phyloP scores from a whole-genome alignment of 2,329 filamentous ascomycete species.

The Dactylellina leptospora region DNA sequence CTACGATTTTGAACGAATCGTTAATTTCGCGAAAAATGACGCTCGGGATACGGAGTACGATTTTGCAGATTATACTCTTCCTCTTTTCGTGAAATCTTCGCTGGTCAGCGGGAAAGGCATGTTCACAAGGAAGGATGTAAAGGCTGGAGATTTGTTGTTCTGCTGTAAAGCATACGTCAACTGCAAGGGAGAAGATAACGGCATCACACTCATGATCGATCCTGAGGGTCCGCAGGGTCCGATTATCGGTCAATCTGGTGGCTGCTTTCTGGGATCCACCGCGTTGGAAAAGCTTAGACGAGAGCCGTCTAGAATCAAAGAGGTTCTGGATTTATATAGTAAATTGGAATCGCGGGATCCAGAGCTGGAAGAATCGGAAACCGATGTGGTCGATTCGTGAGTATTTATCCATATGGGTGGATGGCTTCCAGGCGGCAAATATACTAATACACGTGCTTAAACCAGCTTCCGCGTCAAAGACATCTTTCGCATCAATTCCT shows the following conservation, averaged over 20 bases:
- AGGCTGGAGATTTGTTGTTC: slow-evolving; percentile 34
- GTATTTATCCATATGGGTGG: background rate
- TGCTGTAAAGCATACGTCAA: slow-evolving; percentile 28
- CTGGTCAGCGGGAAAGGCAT: slow-evolving; percentile 19
- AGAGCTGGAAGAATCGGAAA: background rate
- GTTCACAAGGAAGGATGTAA: slow-evolving; percentile 20
- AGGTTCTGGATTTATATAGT: slow-evolving; percentile 13
- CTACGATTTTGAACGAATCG: slow-evolving; percentile 32
- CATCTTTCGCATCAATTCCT: slow-evolving; percentile 25
- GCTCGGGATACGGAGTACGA: slow-evolving; percentile 5
- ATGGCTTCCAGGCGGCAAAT: too few species aligned
- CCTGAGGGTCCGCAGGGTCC: background rate
- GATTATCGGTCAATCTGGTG: background rate
- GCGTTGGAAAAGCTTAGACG: slow-evolving; percentile 17
- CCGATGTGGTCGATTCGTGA: slow-evolving; percentile 18
- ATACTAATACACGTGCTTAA: too few species aligned
- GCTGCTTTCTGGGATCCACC: background rate
- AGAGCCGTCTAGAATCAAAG: background rate
- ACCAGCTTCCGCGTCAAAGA: slow-evolving; percentile 26
- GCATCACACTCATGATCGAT: slow-evolving; percentile 7
- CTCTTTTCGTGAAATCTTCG: background rate
- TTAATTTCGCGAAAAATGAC: slow-evolving; percentile 27
- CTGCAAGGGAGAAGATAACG: slow-evolving; percentile 25
- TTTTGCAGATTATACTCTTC: slow-evolving; percentile 37
- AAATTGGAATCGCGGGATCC: background rate